These are phyloP conservation scores for Monilinia laxa DNA, from an alignment of 2,329 filamentous ascomycete genomes.

Conservation along the genomic window DNA sequence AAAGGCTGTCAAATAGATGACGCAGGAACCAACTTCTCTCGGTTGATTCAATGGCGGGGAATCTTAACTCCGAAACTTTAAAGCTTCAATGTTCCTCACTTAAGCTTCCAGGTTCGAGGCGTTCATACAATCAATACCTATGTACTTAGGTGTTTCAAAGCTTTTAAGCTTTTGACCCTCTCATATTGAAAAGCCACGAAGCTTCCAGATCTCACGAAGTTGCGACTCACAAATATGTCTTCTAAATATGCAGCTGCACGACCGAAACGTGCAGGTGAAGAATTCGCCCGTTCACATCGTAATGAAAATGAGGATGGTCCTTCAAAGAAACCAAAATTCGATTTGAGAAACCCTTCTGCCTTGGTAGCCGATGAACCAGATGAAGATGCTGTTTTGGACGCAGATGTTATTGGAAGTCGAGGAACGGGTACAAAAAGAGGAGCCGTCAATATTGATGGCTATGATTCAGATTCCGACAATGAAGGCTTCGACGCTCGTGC, in stretches of 20 bases:
- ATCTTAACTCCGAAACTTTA: constrained; percentile 20
- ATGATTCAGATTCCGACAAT: constrained; percentile 90
- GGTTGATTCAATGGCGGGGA: constrained; percentile 14
- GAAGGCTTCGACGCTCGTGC: constrained; percentile 82
- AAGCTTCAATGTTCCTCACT: neutral
- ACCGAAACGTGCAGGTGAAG: constrained; percentile 80
- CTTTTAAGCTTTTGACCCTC: neutral
- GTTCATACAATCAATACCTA: neutral
- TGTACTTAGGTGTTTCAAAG: too few species aligned
- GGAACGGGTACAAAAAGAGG: constrained; percentile 79
- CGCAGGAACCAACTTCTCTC: constrained; percentile 23
- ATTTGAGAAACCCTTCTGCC: constrained; percentile 89
- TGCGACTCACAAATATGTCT: constrained; percentile 47
- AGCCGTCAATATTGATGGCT: constrained; percentile 94
- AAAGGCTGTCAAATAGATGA: constrained; percentile 20
- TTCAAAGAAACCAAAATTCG: constrained; percentile 83
- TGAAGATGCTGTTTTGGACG: constrained; percentile 76
- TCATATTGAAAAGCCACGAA: neutral
- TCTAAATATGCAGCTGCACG: constrained; percentile 65
- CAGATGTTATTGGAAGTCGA: constrained; percentile 82
- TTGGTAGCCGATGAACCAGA: constrained; percentile 79
- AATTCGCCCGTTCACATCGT: constrained; percentile 74
- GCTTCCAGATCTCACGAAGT: neutral
- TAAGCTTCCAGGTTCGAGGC: too few species aligned
- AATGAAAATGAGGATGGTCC: constrained; percentile 50